Conservation (phyloP, 2,329 filamentous ascomycete genomes). For the Elsinoe fawcettii region DNA sequence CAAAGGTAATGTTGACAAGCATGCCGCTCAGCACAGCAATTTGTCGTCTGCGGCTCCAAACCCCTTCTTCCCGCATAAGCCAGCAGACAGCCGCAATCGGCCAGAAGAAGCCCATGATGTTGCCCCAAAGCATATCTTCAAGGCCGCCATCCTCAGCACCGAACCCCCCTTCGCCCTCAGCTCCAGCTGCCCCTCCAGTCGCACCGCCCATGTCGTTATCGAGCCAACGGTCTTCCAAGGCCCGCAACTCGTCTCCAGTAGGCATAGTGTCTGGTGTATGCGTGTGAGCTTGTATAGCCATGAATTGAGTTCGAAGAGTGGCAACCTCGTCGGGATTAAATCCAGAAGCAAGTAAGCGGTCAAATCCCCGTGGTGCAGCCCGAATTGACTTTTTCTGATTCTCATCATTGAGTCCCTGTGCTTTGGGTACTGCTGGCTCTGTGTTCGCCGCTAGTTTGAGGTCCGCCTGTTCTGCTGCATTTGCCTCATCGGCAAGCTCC, state of each 20-base stretch:
- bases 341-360: conserved; percentile 70
- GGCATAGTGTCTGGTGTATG: conserved; percentile 89
- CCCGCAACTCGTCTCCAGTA: conserved; percentile 62
- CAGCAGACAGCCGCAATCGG: conserved; percentile 79
- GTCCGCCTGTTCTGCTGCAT: conserved; percentile 34
- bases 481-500: conserved; percentile 63
- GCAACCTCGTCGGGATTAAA: conserved; percentile 79
- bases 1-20: conserved; percentile 68
- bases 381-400: conserved; percentile 37
- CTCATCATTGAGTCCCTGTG: not conserved
- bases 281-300: conserved; percentile 70
- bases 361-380: conserved; percentile 69
- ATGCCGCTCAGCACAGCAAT: conserved; percentile 83
- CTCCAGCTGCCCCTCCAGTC: conserved; percentile 30
- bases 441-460: conserved; percentile 28
- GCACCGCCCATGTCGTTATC: conserved; percentile 50
- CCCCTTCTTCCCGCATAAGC: conserved; percentile 76
- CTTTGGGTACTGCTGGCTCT: conserved; percentile 25
- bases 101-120: conserved; percentile 91
- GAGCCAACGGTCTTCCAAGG: conserved; percentile 85
- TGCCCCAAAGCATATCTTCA: conserved; percentile 81
- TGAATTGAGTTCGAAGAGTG: conserved; percentile 78
- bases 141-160: conserved; percentile 54
- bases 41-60: conserved; percentile 77
- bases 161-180: conserved; percentile 37